Evolutionary conservation across 306 rosid genomes (phyloP), one percentile per base, ranked within the genome.

Genomic region (Cotoneaster glaucophyllus): DNA sequence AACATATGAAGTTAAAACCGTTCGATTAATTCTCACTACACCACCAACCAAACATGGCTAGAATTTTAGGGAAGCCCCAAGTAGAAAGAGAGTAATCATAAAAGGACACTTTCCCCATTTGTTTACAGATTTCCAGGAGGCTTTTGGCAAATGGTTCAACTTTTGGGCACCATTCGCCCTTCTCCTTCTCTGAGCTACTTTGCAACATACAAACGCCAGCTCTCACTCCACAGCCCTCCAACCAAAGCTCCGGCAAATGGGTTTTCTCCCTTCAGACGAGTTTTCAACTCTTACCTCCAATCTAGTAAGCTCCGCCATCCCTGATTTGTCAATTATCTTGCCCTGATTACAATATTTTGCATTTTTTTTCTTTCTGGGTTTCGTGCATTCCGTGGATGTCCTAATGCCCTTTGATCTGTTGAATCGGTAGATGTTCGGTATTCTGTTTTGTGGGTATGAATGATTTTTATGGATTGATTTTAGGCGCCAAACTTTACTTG

Each of bases 161-260:
- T 76, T 74, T 74, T 84, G 81, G 87, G 86, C 32, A 77, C 90
- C 21, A 41, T 87, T 84, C 89, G 96, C 44, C 80, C 90, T 32
- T 84, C 87, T 77, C 70, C 87, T 80, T 85, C 91, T 52, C 79
- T 90, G 28, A 14, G 77, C 68, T 76, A 50, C 71, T 73, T 88
- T 32, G 62, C 82, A 39, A 73, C 78, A 8, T 71, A 43, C 64
- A 76, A 77, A 37, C 79, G 81, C 84, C 87, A 69, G 61, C 56
- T 74, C 52, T 83, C 86, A 61, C 59, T 83, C 70, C 82, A 61
- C 12, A 80, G 53, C 75, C 81, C 88, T 48, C 43, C 83, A 22
- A 13, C 81, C 79, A 76, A 83, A 21, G 52, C 82, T 64, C 75
- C 90, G 12, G 5, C 67, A 64, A 25, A 65, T 79, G 75, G 86